These are phyloP conservation scores for Suzukiozyma palmioleophila DNA, from an alignment of 1,139 yeast genomes.

Conservation along the genomic window DNA sequence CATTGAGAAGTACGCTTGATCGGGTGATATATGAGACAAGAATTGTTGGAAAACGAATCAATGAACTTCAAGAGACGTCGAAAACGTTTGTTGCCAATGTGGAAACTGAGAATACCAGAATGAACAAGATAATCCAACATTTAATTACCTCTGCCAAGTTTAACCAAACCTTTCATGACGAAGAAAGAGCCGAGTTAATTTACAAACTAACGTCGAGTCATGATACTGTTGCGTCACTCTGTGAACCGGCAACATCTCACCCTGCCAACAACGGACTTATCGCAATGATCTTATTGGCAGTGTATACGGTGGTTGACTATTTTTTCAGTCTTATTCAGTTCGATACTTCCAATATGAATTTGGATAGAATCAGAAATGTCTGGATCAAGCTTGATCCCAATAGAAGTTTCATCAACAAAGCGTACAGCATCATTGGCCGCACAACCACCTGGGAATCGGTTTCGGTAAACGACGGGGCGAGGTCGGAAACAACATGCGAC, in stretches of 20 bases:
- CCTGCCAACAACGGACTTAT: constrained; percentile 12
- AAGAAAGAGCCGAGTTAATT: constrained; percentile 27
- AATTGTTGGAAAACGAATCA: constrained; percentile 64
- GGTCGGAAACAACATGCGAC: too few species aligned
- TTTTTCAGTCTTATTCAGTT: constrained; percentile 31
- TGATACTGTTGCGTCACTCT: constrained; percentile 7
- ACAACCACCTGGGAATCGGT: constrained; percentile 8
- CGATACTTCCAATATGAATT: constrained; percentile 40
- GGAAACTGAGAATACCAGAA: constrained; percentile 23
- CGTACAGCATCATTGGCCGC: constrained; percentile 34
- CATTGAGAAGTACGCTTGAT: constrained; percentile 67
- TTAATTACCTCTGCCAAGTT: constrained; percentile 34
- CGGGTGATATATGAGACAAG: constrained; percentile 77
- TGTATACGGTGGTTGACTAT: constrained; percentile 28
- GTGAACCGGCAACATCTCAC: background rate
- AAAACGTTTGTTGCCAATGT: constrained; percentile 42
- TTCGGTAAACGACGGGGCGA: too few species aligned
- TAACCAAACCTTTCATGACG: constrained; percentile 26
- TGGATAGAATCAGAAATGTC: constrained; percentile 38
- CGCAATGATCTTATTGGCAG: constrained; percentile 22
- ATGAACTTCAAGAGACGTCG: constrained; percentile 73
- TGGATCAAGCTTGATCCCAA: constrained; percentile 47
- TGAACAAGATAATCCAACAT: constrained; percentile 30
- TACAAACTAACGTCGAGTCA: constrained; percentile 21
- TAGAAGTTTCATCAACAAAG: constrained; percentile 32